Percentiles rank a stretch among this genome's conserved stretches.
Evolutionary conservation across 2,329 filamentous ascomycete species (phyloP).

Genomic region (Scleromitrula shiraiana): DNA sequence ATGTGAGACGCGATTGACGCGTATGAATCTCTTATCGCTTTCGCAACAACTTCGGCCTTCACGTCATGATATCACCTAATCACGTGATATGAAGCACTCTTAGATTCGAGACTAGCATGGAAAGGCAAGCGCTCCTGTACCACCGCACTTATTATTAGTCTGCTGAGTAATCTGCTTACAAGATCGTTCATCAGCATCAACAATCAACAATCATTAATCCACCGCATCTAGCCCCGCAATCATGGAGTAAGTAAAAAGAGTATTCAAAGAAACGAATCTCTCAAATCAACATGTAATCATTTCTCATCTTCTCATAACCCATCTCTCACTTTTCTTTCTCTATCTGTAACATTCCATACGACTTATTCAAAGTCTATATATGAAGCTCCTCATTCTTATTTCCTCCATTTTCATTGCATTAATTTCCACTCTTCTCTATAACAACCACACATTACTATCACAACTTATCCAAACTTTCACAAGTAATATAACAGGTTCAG

Average conservation of each 20-base stretch:
- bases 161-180: slow-evolving; percentile 5
- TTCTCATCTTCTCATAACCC: slow-evolving; percentile 5
- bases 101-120: too few relatives aligned
- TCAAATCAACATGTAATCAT: slow-evolving; percentile 9
- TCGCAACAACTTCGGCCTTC: too few relatives aligned
- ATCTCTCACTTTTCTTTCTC: slow-evolving; percentile 9
- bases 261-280: background rate
- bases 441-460: slow-evolving; percentile 21
- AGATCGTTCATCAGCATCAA: background rate
- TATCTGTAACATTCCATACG: slow-evolving; percentile 11
- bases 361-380: slow-evolving; percentile 22
- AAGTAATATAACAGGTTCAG: background rate
- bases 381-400: slow-evolving; percentile 28
- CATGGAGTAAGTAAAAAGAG: slow-evolving; percentile 2
- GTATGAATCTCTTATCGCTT: too few relatives aligned
- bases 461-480: slow-evolving; percentile 19
- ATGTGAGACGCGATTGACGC: too few relatives aligned
- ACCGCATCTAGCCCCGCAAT: background rate
- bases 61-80: too few relatives aligned
- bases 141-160: too few relatives aligned
- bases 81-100: too few relatives aligned
- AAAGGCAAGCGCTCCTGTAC: too few relatives aligned
- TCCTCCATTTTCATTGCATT: slow-evolving; percentile 28
- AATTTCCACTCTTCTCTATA: slow-evolving; percentile 23
- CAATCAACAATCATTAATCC: background rate